phyloP scores from a whole-genome alignment of 306 rosid species.

The apple (Malus domestica) region DNA sequence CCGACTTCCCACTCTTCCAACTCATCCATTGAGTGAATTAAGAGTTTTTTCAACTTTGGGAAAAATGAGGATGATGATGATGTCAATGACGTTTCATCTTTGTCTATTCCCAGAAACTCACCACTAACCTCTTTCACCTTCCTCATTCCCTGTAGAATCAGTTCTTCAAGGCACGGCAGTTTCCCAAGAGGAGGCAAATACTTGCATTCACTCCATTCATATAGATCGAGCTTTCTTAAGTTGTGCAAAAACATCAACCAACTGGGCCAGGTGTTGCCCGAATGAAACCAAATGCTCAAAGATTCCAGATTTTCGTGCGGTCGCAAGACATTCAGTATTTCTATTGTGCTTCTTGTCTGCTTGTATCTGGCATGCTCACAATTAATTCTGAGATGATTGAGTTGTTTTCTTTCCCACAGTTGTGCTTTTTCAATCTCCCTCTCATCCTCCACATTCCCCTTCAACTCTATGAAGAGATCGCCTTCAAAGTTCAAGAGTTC shows the following conservation, averaged over 20 bases:
- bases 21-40: fast-evolving
- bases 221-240: neutral
- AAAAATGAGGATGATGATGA: neutral
- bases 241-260: neutral
- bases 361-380: neutral
- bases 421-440: neutral
- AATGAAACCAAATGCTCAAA: neutral
- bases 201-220: neutral
- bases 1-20: neutral
- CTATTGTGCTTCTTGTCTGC: neutral
- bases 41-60: neutral
- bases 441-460: neutral
- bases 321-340: neutral
- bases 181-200: neutral
- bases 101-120: neutral
- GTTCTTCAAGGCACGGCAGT: neutral
- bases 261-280: neutral
- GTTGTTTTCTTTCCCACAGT: neutral
- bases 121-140: neutral
- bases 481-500: neutral
- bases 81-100: no score
- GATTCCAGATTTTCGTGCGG: neutral
- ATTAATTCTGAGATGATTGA: fast-evolving
- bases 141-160: fast-evolving
- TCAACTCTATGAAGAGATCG: fast-evolving